Conservation (phyloP, 1,284 basidiomycete genomes). For the Pyrrhoderma noxium region DNA sequence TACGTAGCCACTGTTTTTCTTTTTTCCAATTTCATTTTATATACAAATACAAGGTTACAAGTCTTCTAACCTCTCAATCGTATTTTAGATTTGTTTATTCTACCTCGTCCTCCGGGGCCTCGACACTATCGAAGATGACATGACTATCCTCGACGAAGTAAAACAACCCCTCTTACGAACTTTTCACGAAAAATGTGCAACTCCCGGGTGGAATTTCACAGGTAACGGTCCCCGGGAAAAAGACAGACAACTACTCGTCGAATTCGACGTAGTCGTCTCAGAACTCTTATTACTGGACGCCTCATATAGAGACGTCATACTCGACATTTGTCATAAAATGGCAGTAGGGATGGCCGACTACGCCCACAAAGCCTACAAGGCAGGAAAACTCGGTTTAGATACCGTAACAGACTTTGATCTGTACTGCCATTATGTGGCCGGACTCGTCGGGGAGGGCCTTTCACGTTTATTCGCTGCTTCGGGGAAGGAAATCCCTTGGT, state of each 20-base stretch:
- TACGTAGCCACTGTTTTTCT: slow-evolving; percentile 39
- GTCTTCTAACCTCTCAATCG: background rate
- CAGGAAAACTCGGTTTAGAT: slow-evolving; percentile 62
- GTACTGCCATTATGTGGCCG: slow-evolving; percentile 99
- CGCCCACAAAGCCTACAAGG: slow-evolving; percentile 72
- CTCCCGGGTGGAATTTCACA: slow-evolving; percentile 84
- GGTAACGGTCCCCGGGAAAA: slow-evolving; percentile 86
- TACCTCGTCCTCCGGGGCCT: slow-evolving; percentile 91
- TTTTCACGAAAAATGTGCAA: slow-evolving; percentile 78
- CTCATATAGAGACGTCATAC: slow-evolving; percentile 76
- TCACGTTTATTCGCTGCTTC: slow-evolving; percentile 87
- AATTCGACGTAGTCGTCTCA: slow-evolving; percentile 80
- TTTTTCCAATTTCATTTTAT: no score
- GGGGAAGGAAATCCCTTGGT: slow-evolving; percentile 73
- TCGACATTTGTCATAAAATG: slow-evolving; percentile 84
- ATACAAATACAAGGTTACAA: no score
- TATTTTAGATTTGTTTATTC: slow-evolving; percentile 79
- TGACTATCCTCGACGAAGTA: slow-evolving; percentile 82
- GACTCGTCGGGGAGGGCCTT: slow-evolving; percentile 94
- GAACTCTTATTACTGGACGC: slow-evolving; percentile 71
- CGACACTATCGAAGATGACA: slow-evolving; percentile 98
- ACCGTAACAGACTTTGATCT: slow-evolving; percentile 86
- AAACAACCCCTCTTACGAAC: slow-evolving; percentile 85
- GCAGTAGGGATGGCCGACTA: slow-evolving; percentile 94
- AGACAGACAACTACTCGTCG: slow-evolving; percentile 81